Percentiles rank a stretch among this genome's conserved stretches.
phyloP scores from a whole-genome alignment of 371 early-diverging fungal genomes.

The Mycotypha africana region DNA sequence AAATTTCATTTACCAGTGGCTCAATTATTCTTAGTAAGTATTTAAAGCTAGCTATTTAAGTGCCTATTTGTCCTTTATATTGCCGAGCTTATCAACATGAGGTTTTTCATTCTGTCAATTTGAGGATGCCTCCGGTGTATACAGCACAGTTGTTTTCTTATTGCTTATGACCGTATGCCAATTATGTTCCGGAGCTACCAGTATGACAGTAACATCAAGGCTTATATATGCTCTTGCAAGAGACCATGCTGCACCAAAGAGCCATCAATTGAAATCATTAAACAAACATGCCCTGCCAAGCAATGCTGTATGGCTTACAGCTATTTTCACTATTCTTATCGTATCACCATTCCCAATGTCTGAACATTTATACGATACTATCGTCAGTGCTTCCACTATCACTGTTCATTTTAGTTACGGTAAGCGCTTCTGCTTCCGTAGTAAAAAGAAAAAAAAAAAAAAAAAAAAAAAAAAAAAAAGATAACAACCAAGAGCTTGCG shows the following conservation, averaged over 20 bases:
- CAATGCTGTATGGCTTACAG: slow-evolving; percentile 39
- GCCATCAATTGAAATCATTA: slow-evolving; percentile 20
- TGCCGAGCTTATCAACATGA: too few species aligned
- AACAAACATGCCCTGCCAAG: slow-evolving; percentile 30
- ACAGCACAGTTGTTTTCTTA: slow-evolving; percentile 36
- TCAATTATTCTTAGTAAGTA: slow-evolving; percentile 32
- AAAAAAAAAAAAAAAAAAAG: too few species aligned
- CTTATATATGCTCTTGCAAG: slow-evolving; percentile 68
- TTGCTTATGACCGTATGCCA: slow-evolving; percentile 48
- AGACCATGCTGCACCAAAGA: slow-evolving; percentile 49
- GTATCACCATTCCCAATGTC: slow-evolving; percentile 36
- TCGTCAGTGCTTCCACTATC: slow-evolving; percentile 64
- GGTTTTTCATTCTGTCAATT: too few species aligned
- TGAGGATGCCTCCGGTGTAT: slow-evolving; percentile 48
- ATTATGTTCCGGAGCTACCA: slow-evolving; percentile 52
- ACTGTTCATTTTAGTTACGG: slow-evolving; percentile 70
- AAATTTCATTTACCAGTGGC: slow-evolving; percentile 34
- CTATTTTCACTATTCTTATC: slow-evolving; percentile 27
- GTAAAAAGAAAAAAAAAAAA: too few species aligned
- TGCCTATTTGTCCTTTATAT: too few species aligned
- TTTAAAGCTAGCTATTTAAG: too few species aligned
- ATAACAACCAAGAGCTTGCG: too few species aligned
- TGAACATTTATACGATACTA: slow-evolving; percentile 46
- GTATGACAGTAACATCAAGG: slow-evolving; percentile 51
- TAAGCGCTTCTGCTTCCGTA: too few species aligned